phyloP scores from a whole-genome alignment of 306 rosid species.

The Dryas drummondii region DNA sequence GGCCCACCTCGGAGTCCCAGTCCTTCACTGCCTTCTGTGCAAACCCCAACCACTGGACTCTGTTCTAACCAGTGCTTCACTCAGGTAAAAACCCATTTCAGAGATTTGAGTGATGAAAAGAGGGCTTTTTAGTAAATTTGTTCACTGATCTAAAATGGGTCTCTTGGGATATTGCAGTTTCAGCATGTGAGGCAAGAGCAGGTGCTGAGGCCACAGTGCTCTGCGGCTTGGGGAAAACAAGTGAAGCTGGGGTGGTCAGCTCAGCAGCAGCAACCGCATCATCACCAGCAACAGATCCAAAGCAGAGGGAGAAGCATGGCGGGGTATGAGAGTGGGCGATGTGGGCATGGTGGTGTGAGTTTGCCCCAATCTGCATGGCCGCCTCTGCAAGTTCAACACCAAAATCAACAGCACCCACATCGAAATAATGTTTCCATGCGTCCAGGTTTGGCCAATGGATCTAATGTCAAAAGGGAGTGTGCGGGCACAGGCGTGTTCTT shows the following conservation, averaged over 20 bases:
- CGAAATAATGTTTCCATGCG: slow-evolving; percentile 28
- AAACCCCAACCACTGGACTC: slow-evolving; percentile 15
- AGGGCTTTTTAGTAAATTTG: not conserved
- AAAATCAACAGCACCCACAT: slow-evolving; percentile 27
- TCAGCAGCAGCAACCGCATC: slow-evolving; percentile 32
- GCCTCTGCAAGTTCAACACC: slow-evolving; percentile 31
- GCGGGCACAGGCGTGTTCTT: slow-evolving; percentile 87
- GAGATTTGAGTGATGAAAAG: not conserved
- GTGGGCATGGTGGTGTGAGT: slow-evolving; percentile 24
- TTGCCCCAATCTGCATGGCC: slow-evolving; percentile 52
- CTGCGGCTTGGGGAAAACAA: slow-evolving; percentile 41
- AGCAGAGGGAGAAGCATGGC: slow-evolving; percentile 29
- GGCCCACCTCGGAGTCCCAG: slow-evolving; percentile 20
- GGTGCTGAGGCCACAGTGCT: slow-evolving; percentile 35
- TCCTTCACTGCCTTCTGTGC: not conserved
- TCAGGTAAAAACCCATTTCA: slow-evolving; percentile 5
- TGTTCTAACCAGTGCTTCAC: slow-evolving; percentile 30
- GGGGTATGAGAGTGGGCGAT: slow-evolving; percentile 30
- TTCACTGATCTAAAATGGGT: not conserved
- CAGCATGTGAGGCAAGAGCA: slow-evolving; percentile 35
- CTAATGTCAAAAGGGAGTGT: slow-evolving; percentile 44
- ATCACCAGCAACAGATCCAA: slow-evolving; percentile 39
- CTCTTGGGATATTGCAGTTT: slow-evolving; percentile 18
- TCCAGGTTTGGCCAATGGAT: slow-evolving; percentile 29
- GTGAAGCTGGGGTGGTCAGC: slow-evolving; percentile 37